phyloP scores from a whole-genome alignment of 257 asterid species.

The Jaltomata sinuosa region DNA sequence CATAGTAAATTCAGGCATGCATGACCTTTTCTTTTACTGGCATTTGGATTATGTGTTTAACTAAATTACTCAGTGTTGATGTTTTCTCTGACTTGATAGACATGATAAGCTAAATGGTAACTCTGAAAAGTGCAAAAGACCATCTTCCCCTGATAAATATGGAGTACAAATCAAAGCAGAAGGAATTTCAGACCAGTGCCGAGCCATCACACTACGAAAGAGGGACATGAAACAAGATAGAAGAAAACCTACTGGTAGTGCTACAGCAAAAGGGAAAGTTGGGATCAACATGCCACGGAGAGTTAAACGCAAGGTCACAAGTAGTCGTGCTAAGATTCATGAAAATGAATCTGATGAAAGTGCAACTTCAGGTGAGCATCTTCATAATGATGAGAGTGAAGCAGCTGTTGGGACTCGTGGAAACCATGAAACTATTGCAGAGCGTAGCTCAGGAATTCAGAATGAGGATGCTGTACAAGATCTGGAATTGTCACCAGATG shows the following conservation, averaged over 20 bases:
- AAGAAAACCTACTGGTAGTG: slow-evolving; percentile 38
- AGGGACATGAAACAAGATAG: slow-evolving; percentile 31
- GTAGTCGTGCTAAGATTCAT: slow-evolving; percentile 51
- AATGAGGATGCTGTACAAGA: slow-evolving; percentile 13
- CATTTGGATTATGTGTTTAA: background rate
- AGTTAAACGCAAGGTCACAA: slow-evolving; percentile 34
- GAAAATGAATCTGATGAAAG: slow-evolving; percentile 50
- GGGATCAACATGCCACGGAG: slow-evolving; percentile 31
- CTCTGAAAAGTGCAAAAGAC: slow-evolving; percentile 2
- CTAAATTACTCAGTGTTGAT: background rate
- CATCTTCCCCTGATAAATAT: slow-evolving; percentile 18
- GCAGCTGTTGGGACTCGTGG: slow-evolving; percentile 11
- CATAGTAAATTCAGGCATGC: background rate
- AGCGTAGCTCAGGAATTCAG: slow-evolving; percentile 10
- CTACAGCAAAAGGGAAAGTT: slow-evolving; percentile 23
- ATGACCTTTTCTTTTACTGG: background rate
- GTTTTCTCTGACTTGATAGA: background rate
- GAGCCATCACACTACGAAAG: slow-evolving; percentile 39
- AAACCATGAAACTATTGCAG: slow-evolving; percentile 5
- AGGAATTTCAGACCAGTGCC: slow-evolving; percentile 17
- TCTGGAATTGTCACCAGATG: slow-evolving; percentile 13
- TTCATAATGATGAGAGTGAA: slow-evolving; percentile 10
- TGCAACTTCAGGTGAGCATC: slow-evolving; percentile 18
- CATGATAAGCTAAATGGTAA: background rate
- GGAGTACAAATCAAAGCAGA: slow-evolving; percentile 7